Conservation (phyloP, 305 asterid genomes). For the Rubia tinctorum region DNA sequence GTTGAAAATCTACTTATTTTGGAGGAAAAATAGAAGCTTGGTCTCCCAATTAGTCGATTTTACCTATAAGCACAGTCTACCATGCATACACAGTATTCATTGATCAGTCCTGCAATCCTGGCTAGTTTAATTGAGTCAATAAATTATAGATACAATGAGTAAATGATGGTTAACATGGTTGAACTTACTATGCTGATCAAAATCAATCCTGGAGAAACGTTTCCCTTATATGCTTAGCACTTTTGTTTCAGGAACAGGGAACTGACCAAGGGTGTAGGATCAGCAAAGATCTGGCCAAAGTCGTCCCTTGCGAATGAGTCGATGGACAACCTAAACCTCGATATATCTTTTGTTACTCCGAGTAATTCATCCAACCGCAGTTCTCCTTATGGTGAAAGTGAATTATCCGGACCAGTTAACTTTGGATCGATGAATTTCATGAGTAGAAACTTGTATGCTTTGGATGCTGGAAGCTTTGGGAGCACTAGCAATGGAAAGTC, state of each 20-base stretch:
- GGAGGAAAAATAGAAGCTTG: no score
- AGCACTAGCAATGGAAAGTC: neutral
- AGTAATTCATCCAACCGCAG: constrained; percentile 17
- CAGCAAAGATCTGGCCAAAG: constrained; percentile 20
- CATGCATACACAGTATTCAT: neutral
- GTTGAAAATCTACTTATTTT: no score
- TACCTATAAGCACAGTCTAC: no score
- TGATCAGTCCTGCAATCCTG: neutral
- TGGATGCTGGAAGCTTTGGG: constrained; percentile 22
- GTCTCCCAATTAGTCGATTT: no score
- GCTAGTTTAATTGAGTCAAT: neutral
- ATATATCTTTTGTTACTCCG: constrained; percentile 15
- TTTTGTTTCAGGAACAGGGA: constrained; percentile 30
- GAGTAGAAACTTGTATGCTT: constrained; percentile 19
- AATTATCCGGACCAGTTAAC: constrained; percentile 10
- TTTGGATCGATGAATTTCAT: constrained; percentile 31
- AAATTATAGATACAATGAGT: neutral
- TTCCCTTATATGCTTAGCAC: neutral
- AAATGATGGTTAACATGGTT: neutral
- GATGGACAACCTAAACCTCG: constrained; percentile 27
- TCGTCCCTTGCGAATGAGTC: constrained; percentile 14
- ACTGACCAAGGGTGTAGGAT: constrained; percentile 21
- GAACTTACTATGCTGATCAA: neutral
- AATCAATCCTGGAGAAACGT: neutral
- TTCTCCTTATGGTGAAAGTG: constrained; percentile 21